Evolutionary conservation across 768 basidiomycete species (phyloP), one percentile per base, ranked within the genome.

Genomic region (Boletus tomentosulus): DNA sequence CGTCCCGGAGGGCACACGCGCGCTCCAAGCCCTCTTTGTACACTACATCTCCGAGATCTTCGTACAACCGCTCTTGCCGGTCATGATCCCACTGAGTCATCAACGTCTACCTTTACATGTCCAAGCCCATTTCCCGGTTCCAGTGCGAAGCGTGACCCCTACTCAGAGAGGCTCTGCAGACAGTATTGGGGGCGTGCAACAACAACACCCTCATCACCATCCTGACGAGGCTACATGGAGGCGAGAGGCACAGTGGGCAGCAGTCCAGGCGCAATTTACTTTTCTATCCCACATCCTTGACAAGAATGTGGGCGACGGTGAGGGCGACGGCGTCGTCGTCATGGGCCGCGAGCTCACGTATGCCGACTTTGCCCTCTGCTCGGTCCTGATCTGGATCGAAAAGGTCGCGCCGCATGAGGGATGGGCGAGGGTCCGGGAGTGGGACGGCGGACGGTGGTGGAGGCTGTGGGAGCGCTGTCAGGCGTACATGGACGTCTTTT

Each of bases 381-480:
- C 87, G 0, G 78, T 86, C 16, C 68, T 89, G 39, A 78, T 89
- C 44, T 90, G 86, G 86, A 83, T 89, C 39, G 82, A 88, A 64
- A 75, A 80, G 46, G 81, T 89, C 63, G 80, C 85, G 4, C 78
- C 84, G n/a, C 82, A 85, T 52, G 85, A 89, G 57, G 85, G 84
- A 13, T 90, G 87, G 87, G 72, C 76, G 24, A 71, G 82, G 50
- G 76, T 89, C n/a, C 70, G 81, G 47, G 76, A 78, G 27, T 89
- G 87, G 87, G 83, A 86, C 61, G 76, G 74, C 4, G 86, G 87
- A 4, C 66, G 87, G 41, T 90, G 87, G 87, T 70, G 74, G 46
- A 71, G 78, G 44, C 69, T 90, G 47, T 82, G 76, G 70, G 81
- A 84, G 48, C 71, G 82, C 31, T 88, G 86, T 69, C 73, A 72